phyloP scores from a whole-genome alignment of 208 protist species.

The Crithidia expoeki region DNA sequence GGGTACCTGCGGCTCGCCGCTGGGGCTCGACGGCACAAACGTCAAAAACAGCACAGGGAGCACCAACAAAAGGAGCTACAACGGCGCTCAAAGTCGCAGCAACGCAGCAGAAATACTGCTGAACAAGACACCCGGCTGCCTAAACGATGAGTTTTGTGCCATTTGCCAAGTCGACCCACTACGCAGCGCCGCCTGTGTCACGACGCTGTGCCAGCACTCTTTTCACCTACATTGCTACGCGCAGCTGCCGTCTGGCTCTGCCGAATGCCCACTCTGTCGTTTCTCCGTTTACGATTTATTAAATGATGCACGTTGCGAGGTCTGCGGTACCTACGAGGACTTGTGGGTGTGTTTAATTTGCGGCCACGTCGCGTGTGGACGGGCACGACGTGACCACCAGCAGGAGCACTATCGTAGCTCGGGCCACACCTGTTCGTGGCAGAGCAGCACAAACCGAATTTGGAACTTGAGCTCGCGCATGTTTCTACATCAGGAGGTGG shows the following conservation, averaged over 20 bases:
- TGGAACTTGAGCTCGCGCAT: conserved; percentile 62
- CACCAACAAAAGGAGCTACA: no score
- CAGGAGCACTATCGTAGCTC: conserved; percentile 61
- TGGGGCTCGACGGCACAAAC: conserved; percentile 2
- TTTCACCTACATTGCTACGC: conserved; percentile 79
- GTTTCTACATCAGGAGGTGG: conserved; percentile 83
- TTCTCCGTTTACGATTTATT: conserved; percentile 78
- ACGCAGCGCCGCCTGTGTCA: conserved; percentile 40
- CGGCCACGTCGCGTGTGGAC: conserved; percentile 76
- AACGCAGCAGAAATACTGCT: no score
- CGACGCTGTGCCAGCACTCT: conserved; percentile 75
- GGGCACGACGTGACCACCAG: conserved; percentile 54
- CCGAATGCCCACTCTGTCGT: conserved; percentile 82
- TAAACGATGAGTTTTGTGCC: conserved; percentile 51
- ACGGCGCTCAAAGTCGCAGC: no score
- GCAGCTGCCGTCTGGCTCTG: conserved; percentile 45
- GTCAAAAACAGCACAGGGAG: not conserved
- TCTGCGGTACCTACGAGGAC: conserved; percentile 77
- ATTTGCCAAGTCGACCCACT: conserved; percentile 77
- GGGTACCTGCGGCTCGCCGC: not conserved
- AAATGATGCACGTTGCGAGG: conserved; percentile 65
- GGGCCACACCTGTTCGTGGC: conserved; percentile 75
- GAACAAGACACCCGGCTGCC: not conserved
- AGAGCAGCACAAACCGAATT: conserved; percentile 74
- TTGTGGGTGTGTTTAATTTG: conserved; percentile 89